Percentiles rank a stretch among this genome's conserved stretches.
Conservation (phyloP, 1,284 basidiomycete genomes). For the Pholiota adiposa region DNA sequence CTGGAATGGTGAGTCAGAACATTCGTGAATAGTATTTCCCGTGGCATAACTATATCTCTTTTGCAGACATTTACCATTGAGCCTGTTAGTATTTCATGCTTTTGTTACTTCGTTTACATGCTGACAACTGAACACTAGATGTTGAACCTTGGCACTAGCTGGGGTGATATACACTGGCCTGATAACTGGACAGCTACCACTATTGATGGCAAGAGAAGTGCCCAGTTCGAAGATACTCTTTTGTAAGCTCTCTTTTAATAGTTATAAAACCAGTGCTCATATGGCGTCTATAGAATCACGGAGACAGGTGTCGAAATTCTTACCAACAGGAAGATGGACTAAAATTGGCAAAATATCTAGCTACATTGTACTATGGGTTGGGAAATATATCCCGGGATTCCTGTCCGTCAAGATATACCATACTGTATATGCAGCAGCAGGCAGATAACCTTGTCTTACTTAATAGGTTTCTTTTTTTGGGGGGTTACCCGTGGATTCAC, state of each 20-base stretch:
- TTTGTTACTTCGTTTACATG: slow-evolving; percentile 7
- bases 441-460: background rate
- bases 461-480: background rate
- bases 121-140: slow-evolving; percentile 56
- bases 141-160: slow-evolving; percentile 85
- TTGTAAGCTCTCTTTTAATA: slow-evolving; percentile 55
- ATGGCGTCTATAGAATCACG: slow-evolving; percentile 68
- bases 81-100: slow-evolving; percentile 55
- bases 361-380: slow-evolving; percentile 15
- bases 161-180: slow-evolving; percentile 81
- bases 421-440: background rate
- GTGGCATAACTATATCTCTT: slow-evolving; percentile 8
- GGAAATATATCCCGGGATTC: slow-evolving; percentile 15
- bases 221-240: slow-evolving; percentile 94
- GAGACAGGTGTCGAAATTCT: slow-evolving; percentile 91
- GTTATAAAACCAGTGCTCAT: slow-evolving; percentile 22
- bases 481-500: background rate
- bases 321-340: slow-evolving; percentile 50
- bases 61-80: slow-evolving; percentile 76
- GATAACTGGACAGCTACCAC: slow-evolving; percentile 97
- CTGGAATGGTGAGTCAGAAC: slow-evolving; percentile 69
- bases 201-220: slow-evolving; percentile 84
- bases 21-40: background rate
- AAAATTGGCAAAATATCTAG: slow-evolving; percentile 3
- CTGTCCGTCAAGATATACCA: background rate